Percentiles rank a stretch among this genome's conserved stretches.
Conservation (phyloP, 176 grass and related monocot species). For the Oryza nivara region DNA sequence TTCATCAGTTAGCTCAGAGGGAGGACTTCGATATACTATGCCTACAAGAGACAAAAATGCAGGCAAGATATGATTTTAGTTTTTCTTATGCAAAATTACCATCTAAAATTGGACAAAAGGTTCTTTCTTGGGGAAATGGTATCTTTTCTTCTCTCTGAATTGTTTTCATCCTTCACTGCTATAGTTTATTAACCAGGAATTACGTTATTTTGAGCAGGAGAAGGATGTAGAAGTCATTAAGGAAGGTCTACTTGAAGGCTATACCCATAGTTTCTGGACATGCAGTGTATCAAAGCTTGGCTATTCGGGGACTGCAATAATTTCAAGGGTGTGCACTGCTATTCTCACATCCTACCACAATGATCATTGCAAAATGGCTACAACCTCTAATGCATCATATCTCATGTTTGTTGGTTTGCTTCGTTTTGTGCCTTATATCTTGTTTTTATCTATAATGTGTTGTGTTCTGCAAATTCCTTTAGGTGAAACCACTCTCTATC, state of each 20-base stretch:
- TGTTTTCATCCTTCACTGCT: background rate
- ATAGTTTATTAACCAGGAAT: constrained; percentile 25
- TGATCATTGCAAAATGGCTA: background rate
- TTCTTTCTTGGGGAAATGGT: constrained; percentile 3
- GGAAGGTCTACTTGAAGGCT: constrained; percentile 81
- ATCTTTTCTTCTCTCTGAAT: constrained; percentile 35
- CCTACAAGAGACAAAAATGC: constrained; percentile 96
- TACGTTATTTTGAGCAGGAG: constrained; percentile 62
- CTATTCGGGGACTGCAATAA: constrained; percentile 93
- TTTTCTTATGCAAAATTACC: constrained; percentile 13
- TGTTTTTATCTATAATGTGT: background rate
- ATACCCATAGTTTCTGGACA: constrained; percentile 94
- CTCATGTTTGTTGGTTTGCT: constrained; percentile 18
- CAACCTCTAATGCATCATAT: background rate
- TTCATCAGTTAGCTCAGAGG: constrained; percentile 76
- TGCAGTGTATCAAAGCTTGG: constrained; percentile 95
- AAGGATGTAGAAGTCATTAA: constrained; percentile 90
- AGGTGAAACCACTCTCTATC: constrained; percentile 77
- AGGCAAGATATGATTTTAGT: constrained; percentile 53
- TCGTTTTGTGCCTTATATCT: constrained; percentile 22
- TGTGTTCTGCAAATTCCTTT: constrained; percentile 4
- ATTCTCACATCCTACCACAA: background rate
- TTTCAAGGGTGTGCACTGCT: constrained; percentile 70
- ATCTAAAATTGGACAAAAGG: background rate
- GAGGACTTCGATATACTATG: constrained; percentile 97